Percentiles rank a stretch among this genome's conserved stretches.
Evolutionary conservation across 441 rosid genomes (phyloP).

Genomic region (Isatis lusitanica): DNA sequence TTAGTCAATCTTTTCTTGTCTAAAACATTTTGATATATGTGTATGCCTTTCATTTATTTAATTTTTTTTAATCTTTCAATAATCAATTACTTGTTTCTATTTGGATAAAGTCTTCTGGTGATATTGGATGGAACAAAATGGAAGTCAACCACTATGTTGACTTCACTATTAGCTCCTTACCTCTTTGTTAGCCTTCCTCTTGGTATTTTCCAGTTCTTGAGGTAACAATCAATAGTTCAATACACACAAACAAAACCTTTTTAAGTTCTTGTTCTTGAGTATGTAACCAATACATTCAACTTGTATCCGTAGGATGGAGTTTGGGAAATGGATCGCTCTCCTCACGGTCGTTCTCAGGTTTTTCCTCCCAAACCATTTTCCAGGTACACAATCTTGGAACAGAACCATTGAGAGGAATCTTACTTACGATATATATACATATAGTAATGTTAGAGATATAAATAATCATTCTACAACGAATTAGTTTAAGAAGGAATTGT

Average conservation of each 20-base stretch:
- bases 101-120: constrained; percentile 9
- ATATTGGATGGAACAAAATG: constrained; percentile 25
- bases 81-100: not conserved
- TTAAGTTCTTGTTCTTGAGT: constrained; percentile 3
- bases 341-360: not conserved
- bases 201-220: constrained; percentile 10
- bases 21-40: not conserved
- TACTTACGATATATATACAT: not conserved
- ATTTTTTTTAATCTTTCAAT: not conserved
- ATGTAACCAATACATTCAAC: not conserved
- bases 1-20: constrained; percentile 1
- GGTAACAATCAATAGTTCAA: constrained; percentile 11
- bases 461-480: not conserved
- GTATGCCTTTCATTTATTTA: not conserved
- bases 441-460: not conserved
- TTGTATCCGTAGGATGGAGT: not conserved
- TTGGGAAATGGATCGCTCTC: constrained; percentile 24
- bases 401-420: not conserved
- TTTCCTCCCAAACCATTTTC: constrained; percentile 9
- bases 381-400: constrained; percentile 5
- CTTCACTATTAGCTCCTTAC: constrained; percentile 14
- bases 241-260: not conserved
- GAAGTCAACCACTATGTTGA: constrained; percentile 5
- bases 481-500: too few species aligned
- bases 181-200: constrained; percentile 16